Evolutionary conservation across 2,329 filamentous ascomycete genomes (phyloP).

Genomic region (Colletotrichum lini): DNA sequence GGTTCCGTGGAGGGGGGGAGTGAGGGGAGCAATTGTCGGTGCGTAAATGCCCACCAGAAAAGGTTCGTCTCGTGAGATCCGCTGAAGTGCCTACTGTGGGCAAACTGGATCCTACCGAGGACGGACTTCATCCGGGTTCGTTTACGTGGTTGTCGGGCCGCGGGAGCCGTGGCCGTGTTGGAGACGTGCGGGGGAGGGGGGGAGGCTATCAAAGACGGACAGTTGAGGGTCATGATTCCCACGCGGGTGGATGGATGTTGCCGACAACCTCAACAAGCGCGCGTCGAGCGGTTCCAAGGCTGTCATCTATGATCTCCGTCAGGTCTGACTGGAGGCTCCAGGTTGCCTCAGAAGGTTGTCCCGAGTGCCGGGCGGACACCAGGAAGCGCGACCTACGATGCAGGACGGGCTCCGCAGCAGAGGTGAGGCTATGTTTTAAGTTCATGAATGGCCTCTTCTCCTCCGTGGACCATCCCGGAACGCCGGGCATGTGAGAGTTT

Average conservation of each 20-base stretch:
- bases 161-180: background rate
- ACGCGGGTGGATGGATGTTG: background rate
- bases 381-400: background rate
- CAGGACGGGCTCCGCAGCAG: background rate
- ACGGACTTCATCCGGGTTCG: background rate
- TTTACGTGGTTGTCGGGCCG: background rate
- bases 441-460: background rate
- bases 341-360: background rate
- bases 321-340: too few relatives aligned
- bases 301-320: background rate
- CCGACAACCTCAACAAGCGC: too few relatives aligned
- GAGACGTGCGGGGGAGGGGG: background rate
- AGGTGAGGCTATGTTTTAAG: background rate
- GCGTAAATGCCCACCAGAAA: conserved; percentile 2
- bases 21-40: background rate
- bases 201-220: background rate
- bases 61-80: background rate
- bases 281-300: background rate
- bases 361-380: too few relatives aligned
- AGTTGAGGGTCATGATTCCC: background rate
- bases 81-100: background rate
- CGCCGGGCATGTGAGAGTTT: background rate
- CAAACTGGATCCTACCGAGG: background rate
- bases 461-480: background rate
- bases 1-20: background rate